Base-by-base conservation (phyloP, 495 filamentous ascomycete genomes). In the Neurospora sp. region DNA sequence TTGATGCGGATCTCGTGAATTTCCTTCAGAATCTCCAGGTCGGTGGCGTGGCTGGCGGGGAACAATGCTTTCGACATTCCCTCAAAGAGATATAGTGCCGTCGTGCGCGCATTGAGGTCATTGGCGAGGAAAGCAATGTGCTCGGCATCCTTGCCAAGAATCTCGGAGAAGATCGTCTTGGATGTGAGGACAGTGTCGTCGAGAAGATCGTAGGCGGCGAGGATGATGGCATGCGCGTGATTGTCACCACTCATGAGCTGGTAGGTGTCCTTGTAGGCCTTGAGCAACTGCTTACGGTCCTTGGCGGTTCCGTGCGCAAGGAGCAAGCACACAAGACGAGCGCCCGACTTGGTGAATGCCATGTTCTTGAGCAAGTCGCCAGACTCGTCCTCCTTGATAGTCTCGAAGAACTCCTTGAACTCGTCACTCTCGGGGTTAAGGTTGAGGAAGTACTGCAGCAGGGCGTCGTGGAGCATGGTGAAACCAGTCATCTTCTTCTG, bases 401-500 rank as follows among this genome's bases (percentile, higher is more conserved):
- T 83, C 78, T 98, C 95, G 69, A 97, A 84, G 77, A 96, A 98
- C 75, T 97, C 94, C 45, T 87, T 92, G 45, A 90, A 86, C 79
- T 97, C 95, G 47, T 89, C 88, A 76, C 88, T 92, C 22, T 90
- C 93, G 14, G 89, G 85, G 69, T 90, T 91, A 65, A 89, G 87
- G 78, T 91, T 94, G 68, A 93, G 85, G 82, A 94, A 96, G 80
- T 98, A 98, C 78, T 99, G 94, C 68, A 98, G 88, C 95, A 98
- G 97, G 27, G 96, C 96, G 75, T 96, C 95, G 80, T 99, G 96
- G 6, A 98, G 87, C 85, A 98, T 94, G 1, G 94, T 97, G 81
- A 98, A 99, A 8, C 92, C 94, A 16, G 94, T 95, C 76, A 93
- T 89, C 83, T 96, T 94, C 87, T 99, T 99, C 83, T 98, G 94